These are phyloP conservation scores for Tulasnella sp. DNA, from an alignment of 768 basidiomycete genomes.

Conservation along the genomic window DNA sequence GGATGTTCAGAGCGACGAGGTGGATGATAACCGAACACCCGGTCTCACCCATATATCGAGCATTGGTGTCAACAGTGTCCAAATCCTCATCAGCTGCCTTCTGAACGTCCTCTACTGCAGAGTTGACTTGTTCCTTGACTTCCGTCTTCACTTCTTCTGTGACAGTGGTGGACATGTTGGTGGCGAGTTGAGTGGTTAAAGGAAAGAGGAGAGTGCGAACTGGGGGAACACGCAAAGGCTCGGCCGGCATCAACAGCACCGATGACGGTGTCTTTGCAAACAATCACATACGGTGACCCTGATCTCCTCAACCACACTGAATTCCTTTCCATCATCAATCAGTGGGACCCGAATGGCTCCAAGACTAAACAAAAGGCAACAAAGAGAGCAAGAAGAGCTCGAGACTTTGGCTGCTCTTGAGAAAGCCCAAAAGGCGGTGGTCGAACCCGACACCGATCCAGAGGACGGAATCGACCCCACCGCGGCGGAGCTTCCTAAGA, in stretches of 20 bases:
- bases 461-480: neutral
- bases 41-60: conserved; percentile 24
- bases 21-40: neutral
- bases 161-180: neutral
- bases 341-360: conserved; percentile 4
- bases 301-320: neutral
- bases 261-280: neutral
- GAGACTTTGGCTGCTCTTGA: conserved; percentile 29
- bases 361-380: conserved; percentile 66
- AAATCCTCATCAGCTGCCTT: conserved; percentile 50
- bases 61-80: conserved; percentile 53
- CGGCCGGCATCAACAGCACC: neutral
- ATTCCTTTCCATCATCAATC: neutral
- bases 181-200: neutral
- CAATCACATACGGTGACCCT: neutral
- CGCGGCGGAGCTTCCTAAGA: neutral
- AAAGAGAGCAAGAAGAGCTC: conserved; percentile 74
- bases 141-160: neutral
- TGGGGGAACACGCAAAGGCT: neutral
- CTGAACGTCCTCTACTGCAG: conserved; percentile 40
- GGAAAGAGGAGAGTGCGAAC: too few relatives aligned
- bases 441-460: neutral
- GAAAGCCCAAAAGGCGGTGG: neutral
- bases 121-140: conserved; percentile 6
- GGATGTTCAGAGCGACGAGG: neutral